Base-by-base conservation (phyloP, 805 yeast species). In the Ogataea zsoltii region DNA sequence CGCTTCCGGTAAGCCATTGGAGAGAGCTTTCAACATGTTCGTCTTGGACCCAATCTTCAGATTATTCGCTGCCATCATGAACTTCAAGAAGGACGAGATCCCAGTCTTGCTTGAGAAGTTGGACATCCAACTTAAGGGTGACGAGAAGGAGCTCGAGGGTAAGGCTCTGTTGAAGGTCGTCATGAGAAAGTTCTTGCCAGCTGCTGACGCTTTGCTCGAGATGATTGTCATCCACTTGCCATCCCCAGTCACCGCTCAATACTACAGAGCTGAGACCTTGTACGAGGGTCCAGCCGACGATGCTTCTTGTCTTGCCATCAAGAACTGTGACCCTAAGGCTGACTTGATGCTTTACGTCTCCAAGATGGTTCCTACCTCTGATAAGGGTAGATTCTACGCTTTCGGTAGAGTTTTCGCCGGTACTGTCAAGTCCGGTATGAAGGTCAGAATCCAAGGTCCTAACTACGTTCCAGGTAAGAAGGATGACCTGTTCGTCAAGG, bases 331-430 rank as follows among this genome's bases (percentile, higher is more conserved):
- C 80, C 96, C 98, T 70, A 85, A 75, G 69, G 96, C 96, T 66
- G 98, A 92, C 72, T 86, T 92, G 71, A 92, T 92, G 99, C 83
- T 92, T 71, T 92, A 92, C 90, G 94, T 92, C 70, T 94, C 98
- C 78, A 92, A 92, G 96, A 92, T 92, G 99, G 98, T 92, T 64
- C 99, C 99, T 77, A 92, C 99, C 73, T 92, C 98, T 65, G 99
- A 92, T 78, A 94, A 92, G 83, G 99, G 99, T 85, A 90, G 99
- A 82, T 92, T 92, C 96, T 92, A 90, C 86, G 99, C 99, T 71
- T 94, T 92, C 81, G 99, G 99, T 78, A 94, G 99, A 84, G 98
- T 92, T 73, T 92, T 92, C 82, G 88, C 98, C 65, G 99, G 99
- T 90, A 92, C 98, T 69, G 97, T 94, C 69, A 88, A 78, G 75